These are phyloP conservation scores for Erythrophleum ivorense DNA, from an alignment of 331 rosid species.

Conservation along the genomic window DNA sequence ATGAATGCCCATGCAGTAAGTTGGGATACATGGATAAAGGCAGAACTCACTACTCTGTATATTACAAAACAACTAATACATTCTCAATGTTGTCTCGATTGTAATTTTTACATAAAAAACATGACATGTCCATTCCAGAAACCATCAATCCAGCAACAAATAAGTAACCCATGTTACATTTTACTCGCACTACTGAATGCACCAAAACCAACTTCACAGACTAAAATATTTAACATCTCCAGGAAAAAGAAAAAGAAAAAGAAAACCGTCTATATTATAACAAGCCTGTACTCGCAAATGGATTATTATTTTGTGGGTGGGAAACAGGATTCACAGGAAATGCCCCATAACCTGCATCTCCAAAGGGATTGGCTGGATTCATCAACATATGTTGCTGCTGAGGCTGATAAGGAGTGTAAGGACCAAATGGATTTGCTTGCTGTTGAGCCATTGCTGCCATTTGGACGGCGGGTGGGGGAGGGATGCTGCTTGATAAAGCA, in stretches of 20 bases:
- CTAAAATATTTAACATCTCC: conserved; percentile 28
- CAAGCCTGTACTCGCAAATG: conserved; percentile 71
- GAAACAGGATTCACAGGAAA: conserved; percentile 49
- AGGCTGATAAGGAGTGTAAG: conserved; percentile 72
- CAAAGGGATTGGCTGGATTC: conserved; percentile 69
- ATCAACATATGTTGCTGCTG: conserved; percentile 63
- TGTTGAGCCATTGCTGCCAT: conserved; percentile 73
- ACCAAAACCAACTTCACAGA: conserved; percentile 49
- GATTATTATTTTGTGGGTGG: conserved; percentile 62
- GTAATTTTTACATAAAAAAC: conserved; percentile 32
- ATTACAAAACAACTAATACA: neutral
- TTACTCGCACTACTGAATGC: conserved; percentile 42
- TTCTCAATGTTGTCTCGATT: conserved; percentile 15
- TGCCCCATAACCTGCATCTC: conserved; percentile 65
- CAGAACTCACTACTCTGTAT: neutral
- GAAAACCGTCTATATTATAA: conserved; percentile 39
- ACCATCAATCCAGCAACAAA: conserved; percentile 31
- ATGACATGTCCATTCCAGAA: conserved; percentile 27
- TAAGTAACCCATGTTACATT: conserved; percentile 32
- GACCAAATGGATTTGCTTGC: conserved; percentile 90
- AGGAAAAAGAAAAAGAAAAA: neutral
- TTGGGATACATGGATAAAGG: neutral
- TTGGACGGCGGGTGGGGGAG: conserved; percentile 75
- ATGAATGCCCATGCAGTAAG: neutral
- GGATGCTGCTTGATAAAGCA: conserved; percentile 63